Base-by-base conservation (phyloP, 768 basidiomycete genomes). In the Phanerochaete carnosa region DNA sequence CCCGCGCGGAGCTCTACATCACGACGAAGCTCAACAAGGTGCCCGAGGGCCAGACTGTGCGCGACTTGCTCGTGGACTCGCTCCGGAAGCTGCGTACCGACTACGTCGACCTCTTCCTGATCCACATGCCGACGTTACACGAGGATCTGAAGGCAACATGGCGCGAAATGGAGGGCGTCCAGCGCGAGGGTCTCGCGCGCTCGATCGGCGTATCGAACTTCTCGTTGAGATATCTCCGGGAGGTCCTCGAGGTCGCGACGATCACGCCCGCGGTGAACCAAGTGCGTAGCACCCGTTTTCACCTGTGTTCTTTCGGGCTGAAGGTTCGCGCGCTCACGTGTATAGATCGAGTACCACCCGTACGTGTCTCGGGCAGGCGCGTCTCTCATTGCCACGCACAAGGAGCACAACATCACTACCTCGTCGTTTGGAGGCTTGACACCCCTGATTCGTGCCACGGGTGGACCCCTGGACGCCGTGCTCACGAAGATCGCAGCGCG, bases 171-270 rank as follows among this genome's bases (percentile, higher is more conserved):
- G 79, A 81, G 61, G 73, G 68, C 12, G 53, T 77, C 51, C 73
- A 79, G 68, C 66, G 70, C 52, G 75, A 76, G 59, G 83, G 83
- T 2, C 66, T 77, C 30, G 58, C 69, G 23, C 72, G 66, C 65
- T 73, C 65, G 54, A 78, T 82, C 45, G 84, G 85, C 4, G 81
- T 87, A 16, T 82, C 81, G n/a, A 87, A 87, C 72, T 82, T 81
- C 68, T 73, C 73, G 19, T 67, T 75, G 22, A 65, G 72, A 45
- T 69, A 81, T 28, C 68, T 86, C 49, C 71, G 78, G 55, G 72
- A 77, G 25, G 71, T 86, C 28, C 66, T 81, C 28, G 72, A 77
- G 43, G 73, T 67, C 16, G 80, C 79, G 15, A 80, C 74, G 29
- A 69, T 83, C 47, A 50, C 68, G 1, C 85, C 85, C 0, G 78